phyloP scores from a whole-genome alignment of 106 monocot species.

The Xerophyta viscosa region DNA sequence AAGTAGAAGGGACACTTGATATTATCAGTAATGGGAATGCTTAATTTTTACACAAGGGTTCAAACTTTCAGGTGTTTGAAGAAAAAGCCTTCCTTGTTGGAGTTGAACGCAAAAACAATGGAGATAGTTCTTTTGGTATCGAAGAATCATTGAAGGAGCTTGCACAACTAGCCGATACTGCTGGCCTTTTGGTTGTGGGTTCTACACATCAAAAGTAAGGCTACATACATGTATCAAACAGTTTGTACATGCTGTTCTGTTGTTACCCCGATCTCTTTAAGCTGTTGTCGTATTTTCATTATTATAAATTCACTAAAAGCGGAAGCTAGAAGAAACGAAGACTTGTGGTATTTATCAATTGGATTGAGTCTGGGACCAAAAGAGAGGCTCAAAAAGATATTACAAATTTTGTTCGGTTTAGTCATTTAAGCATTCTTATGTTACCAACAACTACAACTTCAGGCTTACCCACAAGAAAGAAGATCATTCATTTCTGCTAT shows the following conservation, averaged over 20 bases:
- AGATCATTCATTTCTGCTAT: too few species aligned
- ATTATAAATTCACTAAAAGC: too few species aligned
- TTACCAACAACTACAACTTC: too few species aligned
- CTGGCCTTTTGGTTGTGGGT: constrained; percentile 81
- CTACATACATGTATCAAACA: neutral
- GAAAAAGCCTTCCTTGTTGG: constrained; percentile 90
- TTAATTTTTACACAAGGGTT: neutral
- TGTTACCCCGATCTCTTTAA: neutral
- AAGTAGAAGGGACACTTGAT: neutral
- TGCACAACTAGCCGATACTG: constrained; percentile 87
- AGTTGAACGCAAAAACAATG: constrained; percentile 65
- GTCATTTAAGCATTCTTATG: too few species aligned
- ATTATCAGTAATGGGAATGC: too few species aligned
- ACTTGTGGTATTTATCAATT: too few species aligned
- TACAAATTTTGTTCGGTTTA: too few species aligned
- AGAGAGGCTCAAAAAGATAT: too few species aligned
- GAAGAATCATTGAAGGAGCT: constrained; percentile 91
- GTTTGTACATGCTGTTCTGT: neutral
- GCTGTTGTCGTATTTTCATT: too few species aligned
- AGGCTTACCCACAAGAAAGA: too few species aligned
- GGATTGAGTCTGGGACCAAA: too few species aligned
- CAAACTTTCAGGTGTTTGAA: constrained; percentile 53
- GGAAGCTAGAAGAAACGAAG: too few species aligned
- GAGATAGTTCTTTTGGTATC: constrained; percentile 40
- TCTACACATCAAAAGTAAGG: constrained; percentile 85